Percentiles rank a stretch among this genome's conserved stretches.
Conservation (phyloP, 1,284 basidiomycete species). For the Moniliophthora roreri region DNA sequence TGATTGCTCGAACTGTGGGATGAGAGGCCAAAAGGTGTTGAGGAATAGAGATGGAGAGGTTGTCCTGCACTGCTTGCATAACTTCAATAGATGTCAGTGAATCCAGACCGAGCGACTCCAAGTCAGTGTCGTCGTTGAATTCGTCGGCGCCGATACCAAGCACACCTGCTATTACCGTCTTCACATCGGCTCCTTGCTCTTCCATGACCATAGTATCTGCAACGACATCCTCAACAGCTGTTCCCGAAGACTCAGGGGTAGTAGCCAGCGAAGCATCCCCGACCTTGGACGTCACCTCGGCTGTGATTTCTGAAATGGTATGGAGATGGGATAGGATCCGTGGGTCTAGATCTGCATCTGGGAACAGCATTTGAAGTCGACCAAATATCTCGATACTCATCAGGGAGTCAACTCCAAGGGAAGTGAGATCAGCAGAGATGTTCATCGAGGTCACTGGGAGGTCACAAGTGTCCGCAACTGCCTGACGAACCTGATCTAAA, state of each 20-base stretch:
- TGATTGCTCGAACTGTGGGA: slow-evolving; percentile 32
- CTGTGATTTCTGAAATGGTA: slow-evolving; percentile 36
- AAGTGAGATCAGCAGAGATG: slow-evolving; percentile 36
- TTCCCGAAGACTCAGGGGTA: slow-evolving; percentile 21
- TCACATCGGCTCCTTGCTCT: slow-evolving; percentile 31
- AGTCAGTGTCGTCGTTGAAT: slow-evolving; percentile 42
- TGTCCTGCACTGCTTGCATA: slow-evolving; percentile 41
- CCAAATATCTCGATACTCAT: slow-evolving; percentile 52
- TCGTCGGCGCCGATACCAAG: slow-evolving; percentile 42
- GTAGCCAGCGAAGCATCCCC: slow-evolving; percentile 4
- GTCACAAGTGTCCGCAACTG: slow-evolving; percentile 46
- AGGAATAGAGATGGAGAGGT: slow-evolving; percentile 40
- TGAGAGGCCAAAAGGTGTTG: slow-evolving; percentile 35
- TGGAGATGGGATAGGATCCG: slow-evolving; percentile 35
- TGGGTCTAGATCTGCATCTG: slow-evolving; percentile 30
- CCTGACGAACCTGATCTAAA: slow-evolving; percentile 22
- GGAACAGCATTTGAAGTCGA: slow-evolving; percentile 35
- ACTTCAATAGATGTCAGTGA: slow-evolving; percentile 65
- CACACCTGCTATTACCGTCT: slow-evolving; percentile 44
- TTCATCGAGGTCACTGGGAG: slow-evolving; percentile 30
- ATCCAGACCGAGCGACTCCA: slow-evolving; percentile 55
- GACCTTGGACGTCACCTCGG: slow-evolving; percentile 5
- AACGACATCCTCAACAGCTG: slow-evolving; percentile 38
- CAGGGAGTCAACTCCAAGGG: slow-evolving; percentile 55
- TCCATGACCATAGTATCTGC: slow-evolving; percentile 25